Conservation (phyloP, 1,284 basidiomycete genomes). For the Stereum hirsutum region DNA sequence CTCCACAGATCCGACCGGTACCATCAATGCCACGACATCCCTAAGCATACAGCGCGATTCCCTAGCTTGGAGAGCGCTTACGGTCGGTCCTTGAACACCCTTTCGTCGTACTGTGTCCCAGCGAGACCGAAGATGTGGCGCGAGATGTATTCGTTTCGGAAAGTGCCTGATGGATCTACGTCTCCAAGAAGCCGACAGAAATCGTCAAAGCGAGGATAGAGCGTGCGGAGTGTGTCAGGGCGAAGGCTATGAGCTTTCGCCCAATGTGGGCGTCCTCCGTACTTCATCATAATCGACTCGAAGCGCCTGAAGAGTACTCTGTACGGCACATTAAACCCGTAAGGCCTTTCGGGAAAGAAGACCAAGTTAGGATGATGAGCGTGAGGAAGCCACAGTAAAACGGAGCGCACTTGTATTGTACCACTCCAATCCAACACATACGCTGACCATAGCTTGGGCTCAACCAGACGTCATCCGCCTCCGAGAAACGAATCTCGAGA, state of each 20-base stretch:
- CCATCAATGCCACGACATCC: no score
- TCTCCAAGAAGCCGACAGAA: conserved; percentile 63
- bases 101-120: conserved; percentile 32
- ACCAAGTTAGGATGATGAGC: background rate
- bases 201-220: conserved; percentile 83
- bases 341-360: conserved; percentile 52
- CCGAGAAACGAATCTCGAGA: conserved; percentile 88
- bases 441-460: conserved; percentile 76
- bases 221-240: conserved; percentile 52
- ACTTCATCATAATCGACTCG: conserved; percentile 63
- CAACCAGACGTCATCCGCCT: conserved; percentile 89
- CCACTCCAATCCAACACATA: conserved; percentile 93
- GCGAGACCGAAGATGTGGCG: conserved; percentile 60
- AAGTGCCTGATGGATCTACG: conserved; percentile 77
- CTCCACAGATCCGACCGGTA: no score
- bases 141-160: conserved; percentile 74
- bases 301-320: conserved; percentile 75
- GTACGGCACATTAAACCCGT: conserved; percentile 85
- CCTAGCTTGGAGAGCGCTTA: conserved; percentile 2
- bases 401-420: conserved; percentile 79
- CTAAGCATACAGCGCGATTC: no score
- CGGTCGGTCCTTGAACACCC: conserved; percentile 42
- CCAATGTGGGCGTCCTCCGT: conserved; percentile 92
- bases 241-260: conserved; percentile 85
- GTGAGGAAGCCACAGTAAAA: background rate